Evolutionary conservation across 1,139 yeast species (phyloP).

Genomic region (Protomyces gravidus): DNA sequence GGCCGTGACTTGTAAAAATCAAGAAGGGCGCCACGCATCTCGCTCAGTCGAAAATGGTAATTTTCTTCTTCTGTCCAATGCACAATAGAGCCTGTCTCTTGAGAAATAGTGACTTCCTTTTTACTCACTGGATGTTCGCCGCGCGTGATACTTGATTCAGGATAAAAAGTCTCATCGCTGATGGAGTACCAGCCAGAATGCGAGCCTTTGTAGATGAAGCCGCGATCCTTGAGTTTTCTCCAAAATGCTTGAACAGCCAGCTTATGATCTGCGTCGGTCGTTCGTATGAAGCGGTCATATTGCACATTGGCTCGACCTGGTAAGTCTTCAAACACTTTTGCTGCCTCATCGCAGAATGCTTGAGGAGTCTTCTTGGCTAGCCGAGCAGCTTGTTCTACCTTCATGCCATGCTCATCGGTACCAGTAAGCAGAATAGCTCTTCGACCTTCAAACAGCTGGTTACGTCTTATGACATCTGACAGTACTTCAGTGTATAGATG

Average conservation of each 20-base stretch:
- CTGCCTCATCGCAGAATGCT: slow-evolving; percentile 65
- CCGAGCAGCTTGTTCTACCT: slow-evolving; percentile 65
- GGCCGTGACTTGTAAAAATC: slow-evolving; percentile 47
- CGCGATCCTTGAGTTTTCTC: slow-evolving; percentile 56
- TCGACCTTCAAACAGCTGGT: slow-evolving; percentile 52
- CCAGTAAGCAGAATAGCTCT: slow-evolving; percentile 71
- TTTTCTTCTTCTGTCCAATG: slow-evolving; percentile 72
- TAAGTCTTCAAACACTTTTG: slow-evolving; percentile 58
- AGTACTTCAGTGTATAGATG: slow-evolving; percentile 84
- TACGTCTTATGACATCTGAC: slow-evolving; percentile 71
- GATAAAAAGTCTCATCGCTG: slow-evolving; percentile 91
- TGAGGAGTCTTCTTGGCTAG: slow-evolving; percentile 56
- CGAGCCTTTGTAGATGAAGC: slow-evolving; percentile 70
- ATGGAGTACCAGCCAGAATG: slow-evolving; percentile 95
- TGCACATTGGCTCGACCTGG: slow-evolving; percentile 56
- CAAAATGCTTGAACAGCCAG: slow-evolving; percentile 65
- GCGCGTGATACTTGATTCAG: slow-evolving; percentile 67
- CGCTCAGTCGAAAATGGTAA: slow-evolving; percentile 73
- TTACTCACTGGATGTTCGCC: slow-evolving; percentile 44
- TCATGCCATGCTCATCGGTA: slow-evolving; percentile 94
- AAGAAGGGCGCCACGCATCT: slow-evolving; percentile 55
- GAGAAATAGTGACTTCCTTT: slow-evolving; percentile 48
- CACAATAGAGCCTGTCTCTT: slow-evolving; percentile 74
- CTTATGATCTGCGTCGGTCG: slow-evolving; percentile 79
- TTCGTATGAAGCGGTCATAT: slow-evolving; percentile 77